A percentile compares a stretch with the other conserved stretches of the same genome.
These are phyloP conservation scores for Ceratonia siliqua DNA, from an alignment of 306 rosid genomes.

Conservation along the genomic window DNA sequence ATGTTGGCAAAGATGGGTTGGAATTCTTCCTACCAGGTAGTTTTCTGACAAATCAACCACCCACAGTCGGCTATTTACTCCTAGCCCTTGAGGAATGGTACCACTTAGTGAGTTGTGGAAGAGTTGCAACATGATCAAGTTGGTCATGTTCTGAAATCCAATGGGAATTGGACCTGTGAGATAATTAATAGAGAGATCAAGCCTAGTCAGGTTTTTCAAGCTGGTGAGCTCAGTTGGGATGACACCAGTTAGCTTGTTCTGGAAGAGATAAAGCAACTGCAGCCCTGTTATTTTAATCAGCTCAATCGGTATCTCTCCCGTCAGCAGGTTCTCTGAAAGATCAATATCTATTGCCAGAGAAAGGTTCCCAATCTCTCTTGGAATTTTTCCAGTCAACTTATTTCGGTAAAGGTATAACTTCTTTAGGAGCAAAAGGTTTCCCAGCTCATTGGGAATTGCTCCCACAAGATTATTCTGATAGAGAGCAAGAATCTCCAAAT, in stretches of 20 bases:
- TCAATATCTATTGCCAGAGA: constrained; percentile 64
- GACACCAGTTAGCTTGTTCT: constrained; percentile 66
- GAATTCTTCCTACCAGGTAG: constrained; percentile 61
- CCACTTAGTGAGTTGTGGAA: constrained; percentile 68
- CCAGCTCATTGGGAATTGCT: constrained; percentile 63
- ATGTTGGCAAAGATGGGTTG: constrained; percentile 58
- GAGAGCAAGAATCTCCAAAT: constrained; percentile 57
- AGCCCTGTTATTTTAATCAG: constrained; percentile 52
- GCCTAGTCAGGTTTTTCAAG: constrained; percentile 57
- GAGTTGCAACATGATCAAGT: constrained; percentile 59
- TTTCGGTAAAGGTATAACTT: constrained; percentile 67
- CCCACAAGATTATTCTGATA: constrained; percentile 65
- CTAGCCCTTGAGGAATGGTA: constrained; percentile 61
- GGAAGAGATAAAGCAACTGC: constrained; percentile 62
- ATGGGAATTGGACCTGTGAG: constrained; percentile 65
- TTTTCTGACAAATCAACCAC: constrained; percentile 74
- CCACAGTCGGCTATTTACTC: constrained; percentile 68
- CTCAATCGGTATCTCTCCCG: constrained; percentile 65
- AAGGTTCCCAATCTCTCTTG: constrained; percentile 80
- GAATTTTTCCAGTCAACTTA: constrained; percentile 69
- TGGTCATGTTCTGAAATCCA: constrained; percentile 57
- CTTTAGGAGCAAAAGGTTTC: constrained; percentile 51
- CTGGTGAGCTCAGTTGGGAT: constrained; percentile 65
- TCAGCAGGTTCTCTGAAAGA: constrained; percentile 69
- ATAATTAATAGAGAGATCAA: constrained; percentile 72